Evolutionary conservation across 768 basidiomycete genomes (phyloP).

Genomic region (Pulveroboletus sp.): DNA sequence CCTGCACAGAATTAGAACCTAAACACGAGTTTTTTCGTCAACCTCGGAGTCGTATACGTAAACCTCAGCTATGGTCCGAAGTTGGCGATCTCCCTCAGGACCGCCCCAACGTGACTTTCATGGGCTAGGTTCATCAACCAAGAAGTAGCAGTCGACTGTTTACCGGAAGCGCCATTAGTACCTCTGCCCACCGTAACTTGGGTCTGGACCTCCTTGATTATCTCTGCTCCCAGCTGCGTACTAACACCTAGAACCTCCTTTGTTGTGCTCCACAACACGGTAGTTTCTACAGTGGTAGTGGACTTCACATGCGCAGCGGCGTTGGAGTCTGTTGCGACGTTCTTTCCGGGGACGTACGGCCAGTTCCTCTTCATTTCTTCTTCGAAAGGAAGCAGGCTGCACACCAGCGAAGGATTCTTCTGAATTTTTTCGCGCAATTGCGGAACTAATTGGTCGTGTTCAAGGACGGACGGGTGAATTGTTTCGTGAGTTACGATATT

Average conservation of each 20-base stretch:
- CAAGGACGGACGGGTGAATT: slow-evolving; percentile 57
- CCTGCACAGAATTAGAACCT: neutral
- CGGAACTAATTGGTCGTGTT: slow-evolving; percentile 37
- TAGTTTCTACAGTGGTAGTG: neutral
- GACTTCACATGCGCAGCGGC: slow-evolving; percentile 8
- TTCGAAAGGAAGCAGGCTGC: slow-evolving; percentile 48
- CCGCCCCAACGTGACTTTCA: slow-evolving; percentile 22
- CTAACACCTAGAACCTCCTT: slow-evolving; percentile 15
- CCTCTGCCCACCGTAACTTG: slow-evolving; percentile 4
- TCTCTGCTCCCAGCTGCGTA: slow-evolving; percentile 15
- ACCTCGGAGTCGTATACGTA: neutral
- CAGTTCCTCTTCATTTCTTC: slow-evolving; percentile 45
- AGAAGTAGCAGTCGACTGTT: slow-evolving; percentile 19
- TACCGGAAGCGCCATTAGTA: slow-evolving; percentile 5
- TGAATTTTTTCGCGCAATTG: slow-evolving; percentile 35
- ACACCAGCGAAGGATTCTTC: slow-evolving; percentile 43
- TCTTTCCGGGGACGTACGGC: slow-evolving; percentile 36
- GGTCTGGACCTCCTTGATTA: slow-evolving; percentile 22
- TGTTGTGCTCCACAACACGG: slow-evolving; percentile 15
- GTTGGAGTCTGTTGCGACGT: slow-evolving; percentile 8
- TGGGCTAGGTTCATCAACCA: slow-evolving; percentile 24
- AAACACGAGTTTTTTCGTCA: neutral
- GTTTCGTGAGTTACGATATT: slow-evolving; percentile 52
- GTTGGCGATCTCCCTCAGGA: slow-evolving; percentile 22
- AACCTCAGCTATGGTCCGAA: neutral